phyloP scores from a whole-genome alignment of 345 rosid genomes.

The Heritiera littoralis region DNA sequence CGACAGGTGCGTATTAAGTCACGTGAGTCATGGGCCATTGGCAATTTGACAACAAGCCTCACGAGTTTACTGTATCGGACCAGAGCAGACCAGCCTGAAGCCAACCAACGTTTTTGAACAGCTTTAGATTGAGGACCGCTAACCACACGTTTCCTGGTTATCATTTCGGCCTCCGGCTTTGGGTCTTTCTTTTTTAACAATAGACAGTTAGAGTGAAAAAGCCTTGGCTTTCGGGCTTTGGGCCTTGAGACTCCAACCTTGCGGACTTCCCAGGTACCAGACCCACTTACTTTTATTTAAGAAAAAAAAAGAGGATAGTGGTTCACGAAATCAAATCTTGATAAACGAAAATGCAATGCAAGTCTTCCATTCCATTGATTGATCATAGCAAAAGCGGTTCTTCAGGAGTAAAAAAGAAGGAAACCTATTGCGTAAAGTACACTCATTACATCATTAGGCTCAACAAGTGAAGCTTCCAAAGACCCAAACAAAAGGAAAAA shows the following conservation, averaged over 20 bases:
- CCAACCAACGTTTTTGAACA: background rate
- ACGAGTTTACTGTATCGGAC: too few relatives aligned
- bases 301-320: too few relatives aligned
- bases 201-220: background rate
- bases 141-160: background rate
- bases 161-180: background rate
- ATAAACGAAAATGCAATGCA: background rate
- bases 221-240: too few relatives aligned
- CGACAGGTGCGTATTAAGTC: background rate
- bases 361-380: background rate
- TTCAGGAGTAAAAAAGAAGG: background rate
- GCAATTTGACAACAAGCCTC: too few relatives aligned
- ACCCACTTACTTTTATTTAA: background rate
- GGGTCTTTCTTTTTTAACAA: background rate
- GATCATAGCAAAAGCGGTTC: background rate
- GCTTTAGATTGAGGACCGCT: background rate
- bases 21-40: background rate
- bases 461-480: background rate
- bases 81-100: background rate
- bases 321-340: background rate
- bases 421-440: constrained; percentile 14
- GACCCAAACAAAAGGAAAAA: background rate
- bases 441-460: constrained; percentile 9
- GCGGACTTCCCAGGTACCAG: background rate
- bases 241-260: background rate